Evolutionary conservation across 768 basidiomycete genomes (phyloP), one percentile per base, ranked within the genome.

Genomic region (Naganishia onofrii): DNA sequence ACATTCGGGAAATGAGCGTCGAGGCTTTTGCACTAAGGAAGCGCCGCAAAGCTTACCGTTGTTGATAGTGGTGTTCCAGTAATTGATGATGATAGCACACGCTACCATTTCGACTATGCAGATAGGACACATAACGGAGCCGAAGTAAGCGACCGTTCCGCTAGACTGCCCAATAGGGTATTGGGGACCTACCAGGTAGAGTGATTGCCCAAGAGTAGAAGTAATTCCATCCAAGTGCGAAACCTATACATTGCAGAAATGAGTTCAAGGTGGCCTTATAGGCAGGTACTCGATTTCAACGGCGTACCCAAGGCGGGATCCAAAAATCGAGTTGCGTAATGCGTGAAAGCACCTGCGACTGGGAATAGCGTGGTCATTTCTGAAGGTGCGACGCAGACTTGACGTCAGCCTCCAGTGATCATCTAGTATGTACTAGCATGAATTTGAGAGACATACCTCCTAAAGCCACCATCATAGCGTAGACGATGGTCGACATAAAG

Each of bases 271-370:
- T 36, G 38, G 36, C 57, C n/a, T n/a, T 52, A 42, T 67, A 65
- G 38, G 44, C 67, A 46, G 64, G 55, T 6, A 74, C 65, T 29
- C 79, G 77, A 64, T 80, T 1, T 26, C 2, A n/a, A 38, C 1
- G 8, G 21, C 60, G 38, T 44, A 63, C 60, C 82, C 8, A 83
- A 65, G 2, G 81, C 79, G 3, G 81, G 81, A 68, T 83, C 82
- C 29, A 82, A 71, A 74, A 82, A 83, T 15, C 81, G 76, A 19
- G 79, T 72, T 1, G 86, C 84, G 60, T 86, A 84, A 51, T 84
- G 81, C 19, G 84, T 84, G 73, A 84, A 82, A 60, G 79, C 70
- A 71, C 83, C 70, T 64, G 77, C 57, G 10, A 83, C 77, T 3
- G 82, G 82, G 73, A 73, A 80, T 32, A 80, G 68, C 3, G 80